These are phyloP conservation scores for Potentilla sterilis DNA, from an alignment of 306 rosid species.

Conservation along the genomic window DNA sequence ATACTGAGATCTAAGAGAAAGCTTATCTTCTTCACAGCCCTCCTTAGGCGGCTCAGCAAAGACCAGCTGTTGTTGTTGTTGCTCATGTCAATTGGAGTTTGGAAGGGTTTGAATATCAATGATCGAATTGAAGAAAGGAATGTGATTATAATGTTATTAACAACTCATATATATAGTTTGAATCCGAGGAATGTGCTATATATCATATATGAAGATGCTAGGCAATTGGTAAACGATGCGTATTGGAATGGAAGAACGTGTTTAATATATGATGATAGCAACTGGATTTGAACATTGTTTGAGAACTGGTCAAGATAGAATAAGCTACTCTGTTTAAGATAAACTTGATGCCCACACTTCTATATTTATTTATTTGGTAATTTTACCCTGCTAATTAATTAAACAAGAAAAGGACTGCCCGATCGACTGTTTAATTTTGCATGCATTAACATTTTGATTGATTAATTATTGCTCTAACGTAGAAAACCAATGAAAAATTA, in stretches of 20 bases:
- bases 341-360: too few relatives aligned
- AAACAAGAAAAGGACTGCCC: neutral
- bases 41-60: conserved; percentile 46
- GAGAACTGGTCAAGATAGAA: conserved; percentile 13
- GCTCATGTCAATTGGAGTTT: conserved; percentile 26
- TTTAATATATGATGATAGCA: neutral
- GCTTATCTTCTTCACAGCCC: conserved; percentile 56
- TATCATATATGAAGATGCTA: neutral
- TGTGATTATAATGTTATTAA: neutral
- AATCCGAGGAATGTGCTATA: neutral
- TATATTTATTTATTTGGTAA: too few relatives aligned
- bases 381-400: neutral
- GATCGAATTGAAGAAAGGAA: neutral
- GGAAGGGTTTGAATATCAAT: neutral
- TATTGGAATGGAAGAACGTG: conserved; percentile 26
- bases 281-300: neutral
- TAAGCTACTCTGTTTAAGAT: neutral
- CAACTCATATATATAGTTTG: neutral
- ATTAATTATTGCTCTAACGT: too few relatives aligned
- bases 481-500: too few relatives aligned
- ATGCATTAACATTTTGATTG: too few relatives aligned
- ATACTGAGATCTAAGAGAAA: conserved; percentile 45
- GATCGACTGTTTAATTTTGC: too few relatives aligned
- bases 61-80: conserved; percentile 17
- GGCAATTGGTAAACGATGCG: conserved; percentile 25